Percentiles rank a stretch among this genome's conserved stretches.
Conservation (phyloP, 805 yeast species). For the Blastobotrys peoriensis region DNA sequence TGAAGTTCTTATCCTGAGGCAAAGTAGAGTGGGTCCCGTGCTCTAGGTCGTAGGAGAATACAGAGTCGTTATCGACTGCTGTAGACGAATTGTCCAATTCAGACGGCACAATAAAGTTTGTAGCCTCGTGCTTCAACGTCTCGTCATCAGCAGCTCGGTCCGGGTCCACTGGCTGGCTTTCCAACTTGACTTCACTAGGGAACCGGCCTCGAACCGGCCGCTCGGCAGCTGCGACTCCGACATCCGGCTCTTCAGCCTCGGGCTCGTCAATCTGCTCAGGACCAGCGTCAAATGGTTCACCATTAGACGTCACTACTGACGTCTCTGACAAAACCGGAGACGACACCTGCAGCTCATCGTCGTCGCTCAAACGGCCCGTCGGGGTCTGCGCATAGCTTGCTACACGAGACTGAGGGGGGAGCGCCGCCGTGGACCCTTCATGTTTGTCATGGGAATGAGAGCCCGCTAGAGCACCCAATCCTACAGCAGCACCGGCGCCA, state of each 20-base stretch:
- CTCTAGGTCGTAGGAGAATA: constrained; percentile 30
- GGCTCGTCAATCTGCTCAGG: constrained; percentile 4
- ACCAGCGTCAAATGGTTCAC: constrained; percentile 20
- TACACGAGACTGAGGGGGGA: neutral
- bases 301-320: constrained; percentile 23
- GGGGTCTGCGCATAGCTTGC: neutral
- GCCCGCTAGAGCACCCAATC: neutral
- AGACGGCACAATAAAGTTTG: constrained; percentile 13
- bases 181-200: constrained; percentile 21
- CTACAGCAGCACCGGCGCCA: constrained; percentile 8
- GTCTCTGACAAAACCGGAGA: constrained; percentile 21
- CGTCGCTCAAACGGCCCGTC: neutral
- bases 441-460: neutral
- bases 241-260: constrained; percentile 1
- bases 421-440: constrained; percentile 3
- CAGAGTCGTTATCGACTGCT: constrained; percentile 24
- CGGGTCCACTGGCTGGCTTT: constrained; percentile 12
- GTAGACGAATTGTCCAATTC: constrained; percentile 4
- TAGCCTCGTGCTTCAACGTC: constrained; percentile 16
- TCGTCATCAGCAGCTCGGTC: constrained; percentile 15
- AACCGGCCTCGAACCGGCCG: constrained; percentile 18
- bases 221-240: neutral
- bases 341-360: constrained; percentile 2
- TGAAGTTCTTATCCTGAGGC: constrained; percentile 24
- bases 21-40: constrained; percentile 25